phyloP scores from a whole-genome alignment of 176 grass and related monocot species.

The Typha latifolia region DNA sequence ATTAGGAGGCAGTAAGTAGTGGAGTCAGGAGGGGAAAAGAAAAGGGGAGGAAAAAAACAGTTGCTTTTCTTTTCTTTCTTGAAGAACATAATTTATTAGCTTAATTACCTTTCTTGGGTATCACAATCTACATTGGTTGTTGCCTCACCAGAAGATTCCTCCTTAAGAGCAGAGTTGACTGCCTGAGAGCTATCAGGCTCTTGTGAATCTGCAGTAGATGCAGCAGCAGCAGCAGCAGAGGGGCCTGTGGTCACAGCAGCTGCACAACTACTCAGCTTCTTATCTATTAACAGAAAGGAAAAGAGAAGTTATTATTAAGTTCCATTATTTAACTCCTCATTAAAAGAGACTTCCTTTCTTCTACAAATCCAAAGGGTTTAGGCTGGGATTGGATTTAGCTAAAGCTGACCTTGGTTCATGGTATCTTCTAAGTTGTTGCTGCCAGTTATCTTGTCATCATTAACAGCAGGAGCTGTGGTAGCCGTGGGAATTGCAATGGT shows the following conservation, averaged over 20 bases:
- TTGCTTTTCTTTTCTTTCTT: constrained; percentile 12
- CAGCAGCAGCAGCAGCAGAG: not conserved
- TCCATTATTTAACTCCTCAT: not conserved
- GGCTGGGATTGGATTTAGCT: not conserved
- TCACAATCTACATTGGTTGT: constrained; percentile 34
- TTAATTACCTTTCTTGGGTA: constrained; percentile 57
- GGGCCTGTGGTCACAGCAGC: constrained; percentile 11
- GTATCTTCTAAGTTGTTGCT: constrained; percentile 23
- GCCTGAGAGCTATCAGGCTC: constrained; percentile 11
- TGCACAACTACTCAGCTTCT: constrained; percentile 27
- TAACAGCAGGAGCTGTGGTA: constrained; percentile 5
- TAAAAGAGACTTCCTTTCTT: not conserved
- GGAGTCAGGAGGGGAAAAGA: not conserved
- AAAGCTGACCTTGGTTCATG: constrained; percentile 34
- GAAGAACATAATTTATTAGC: constrained; percentile 18
- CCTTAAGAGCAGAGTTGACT: constrained; percentile 39
- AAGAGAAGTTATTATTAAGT: constrained; percentile 7
- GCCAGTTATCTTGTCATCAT: constrained; percentile 23
- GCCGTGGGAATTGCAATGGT: constrained; percentile 9
- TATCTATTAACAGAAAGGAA: constrained; percentile 37
- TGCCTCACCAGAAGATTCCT: constrained; percentile 32
- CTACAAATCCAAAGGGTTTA: not conserved
- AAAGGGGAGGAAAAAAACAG: constrained; percentile 8
- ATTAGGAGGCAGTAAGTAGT: constrained; percentile 9
- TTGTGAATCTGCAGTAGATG: constrained; percentile 8